Base-by-base conservation (phyloP, 345 rosid genomes). In the Mercurialis annua region DNA sequence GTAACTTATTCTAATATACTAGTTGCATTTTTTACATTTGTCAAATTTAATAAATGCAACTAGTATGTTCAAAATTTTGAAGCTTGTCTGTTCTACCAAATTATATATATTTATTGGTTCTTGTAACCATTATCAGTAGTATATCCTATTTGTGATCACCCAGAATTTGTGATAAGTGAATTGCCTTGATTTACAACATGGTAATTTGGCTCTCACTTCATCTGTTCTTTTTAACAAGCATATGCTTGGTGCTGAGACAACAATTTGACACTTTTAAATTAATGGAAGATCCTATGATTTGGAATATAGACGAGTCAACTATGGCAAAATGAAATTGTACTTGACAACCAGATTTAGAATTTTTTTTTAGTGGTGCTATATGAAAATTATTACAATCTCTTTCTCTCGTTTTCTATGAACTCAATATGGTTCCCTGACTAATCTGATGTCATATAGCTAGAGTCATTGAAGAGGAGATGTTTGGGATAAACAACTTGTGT, bases 381-480 rank as follows among this genome's bases (percentile, higher is more conserved):
- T 29, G 34, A 42, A 10, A 18, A 16, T 47, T 11, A 15, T 46
- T 53, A 6, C 34, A 3, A 15, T 24, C 16, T 30, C 50, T 21
- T 16, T 15, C 20, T 47, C 42, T 67, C n/a, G 4, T 44, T 48
- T 46, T 66, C 50, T 1, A 65, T 64, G 57, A 51, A 62, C 31
- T 65, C 56, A 62, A 43, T 29, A 26, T 55, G 60, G 64, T 71
- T 79, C n/a, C 69, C 62, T 74, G 64, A 26, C 51, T 62, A 46
- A 55, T 64, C 27, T 62, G 62, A 72, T 77, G 24, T 75, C 73
- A 27, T 84, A 73, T 75, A 93, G 98, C 97, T 34, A 86, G 97
- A 65, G 96, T 86, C 71, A 88, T 88, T 47, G 97, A 93, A 78
- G 97, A 92, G 83, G 96, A 86, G 78, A 88, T 90, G 82, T 93